phyloP scores from a whole-genome alignment of 2,329 filamentous ascomycete species.

The Gremmenia infestans region DNA sequence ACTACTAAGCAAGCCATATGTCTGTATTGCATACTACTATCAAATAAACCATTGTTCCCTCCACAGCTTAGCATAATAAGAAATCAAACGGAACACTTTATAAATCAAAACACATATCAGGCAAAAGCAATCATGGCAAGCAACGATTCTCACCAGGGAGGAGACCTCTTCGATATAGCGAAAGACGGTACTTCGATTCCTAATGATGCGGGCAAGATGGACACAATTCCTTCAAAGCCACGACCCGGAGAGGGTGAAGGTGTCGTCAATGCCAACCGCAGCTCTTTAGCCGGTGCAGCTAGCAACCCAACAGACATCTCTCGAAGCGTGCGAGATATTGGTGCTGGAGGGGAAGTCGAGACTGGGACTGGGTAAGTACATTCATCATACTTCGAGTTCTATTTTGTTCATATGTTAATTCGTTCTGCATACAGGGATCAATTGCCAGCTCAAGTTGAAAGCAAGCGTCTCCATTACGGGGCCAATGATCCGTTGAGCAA shows the following conservation, averaged over 20 bases:
- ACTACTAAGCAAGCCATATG: no score
- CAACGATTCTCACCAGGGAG: conserved; percentile 12
- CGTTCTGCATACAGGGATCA: conserved; percentile 27
- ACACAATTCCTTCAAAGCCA: conserved; percentile 43
- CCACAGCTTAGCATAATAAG: no score
- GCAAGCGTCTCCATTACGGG: conserved; percentile 34
- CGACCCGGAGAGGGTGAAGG: conserved; percentile 41
- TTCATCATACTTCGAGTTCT: conserved; percentile 19
- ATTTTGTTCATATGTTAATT: conserved; percentile 19
- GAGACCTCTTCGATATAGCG: conserved; percentile 15
- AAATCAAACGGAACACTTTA: no score
- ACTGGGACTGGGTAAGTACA: conserved; percentile 36
- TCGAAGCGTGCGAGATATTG: conserved; percentile 32
- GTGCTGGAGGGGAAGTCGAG: conserved; percentile 34
- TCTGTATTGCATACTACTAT: no score
- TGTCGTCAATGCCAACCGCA: conserved; percentile 22
- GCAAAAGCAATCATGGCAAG: conserved; percentile 5
- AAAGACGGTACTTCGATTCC: conserved; percentile 28
- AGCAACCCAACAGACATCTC: conserved; percentile 46
- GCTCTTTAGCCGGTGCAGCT: conserved; percentile 27
- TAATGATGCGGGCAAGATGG: conserved; percentile 41
- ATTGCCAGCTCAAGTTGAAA: conserved; percentile 10
- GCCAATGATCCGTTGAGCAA: conserved; percentile 33
- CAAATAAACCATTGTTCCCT: no score
- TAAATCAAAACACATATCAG: no score